Evolutionary conservation across 306 rosid genomes (phyloP).

Genomic region (Pyrus pyrifolia): DNA sequence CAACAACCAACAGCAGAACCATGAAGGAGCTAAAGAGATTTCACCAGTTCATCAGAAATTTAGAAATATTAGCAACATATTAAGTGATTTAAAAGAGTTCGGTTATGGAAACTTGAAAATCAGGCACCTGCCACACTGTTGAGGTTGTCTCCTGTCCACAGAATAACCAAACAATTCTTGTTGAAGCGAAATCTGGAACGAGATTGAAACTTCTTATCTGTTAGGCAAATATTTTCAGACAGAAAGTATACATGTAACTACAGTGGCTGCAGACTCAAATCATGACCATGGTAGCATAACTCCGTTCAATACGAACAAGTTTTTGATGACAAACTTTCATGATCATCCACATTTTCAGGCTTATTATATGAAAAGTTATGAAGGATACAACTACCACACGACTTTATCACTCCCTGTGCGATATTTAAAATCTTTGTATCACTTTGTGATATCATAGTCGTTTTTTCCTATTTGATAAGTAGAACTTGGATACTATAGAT

Average conservation of each 20-base stretch:
- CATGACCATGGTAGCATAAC: not conserved
- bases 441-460: not conserved
- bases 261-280: not conserved
- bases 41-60: not conserved
- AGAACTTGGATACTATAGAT: not conserved
- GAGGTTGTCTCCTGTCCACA: slow-evolving; percentile 98
- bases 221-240: not conserved
- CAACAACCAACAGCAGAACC: not conserved
- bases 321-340: not conserved
- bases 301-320: not conserved
- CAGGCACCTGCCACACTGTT: slow-evolving; percentile 88
- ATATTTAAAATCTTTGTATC: no score
- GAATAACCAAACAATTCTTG: slow-evolving; percentile 69
- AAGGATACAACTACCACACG: no score
- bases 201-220: not conserved
- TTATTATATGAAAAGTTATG: not conserved
- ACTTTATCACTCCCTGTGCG: no score
- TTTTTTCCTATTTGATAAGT: not conserved
- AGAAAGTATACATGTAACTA: not conserved
- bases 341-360: not conserved
- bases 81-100: not conserved
- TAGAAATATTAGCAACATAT: not conserved
- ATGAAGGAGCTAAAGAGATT: not conserved
- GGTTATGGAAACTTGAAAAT: slow-evolving; percentile 5
- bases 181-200: slow-evolving; percentile 55